These are phyloP conservation scores for Tilletia walkeri DNA, from an alignment of 1,284 basidiomycete species.

Conservation along the genomic window DNA sequence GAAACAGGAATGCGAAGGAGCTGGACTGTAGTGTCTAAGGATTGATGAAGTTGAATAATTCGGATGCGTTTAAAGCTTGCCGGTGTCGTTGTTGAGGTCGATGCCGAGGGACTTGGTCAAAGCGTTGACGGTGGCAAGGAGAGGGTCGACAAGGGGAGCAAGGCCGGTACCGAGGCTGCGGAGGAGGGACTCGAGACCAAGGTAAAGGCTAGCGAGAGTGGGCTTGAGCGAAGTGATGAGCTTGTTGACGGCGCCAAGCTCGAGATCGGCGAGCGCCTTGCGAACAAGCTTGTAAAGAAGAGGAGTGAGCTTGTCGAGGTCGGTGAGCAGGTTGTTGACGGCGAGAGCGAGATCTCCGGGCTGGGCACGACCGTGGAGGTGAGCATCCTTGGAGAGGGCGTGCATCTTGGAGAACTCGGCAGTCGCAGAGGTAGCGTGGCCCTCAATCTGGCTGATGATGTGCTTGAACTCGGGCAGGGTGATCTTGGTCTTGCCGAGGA, in stretches of 20 bases:
- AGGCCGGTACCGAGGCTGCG: not conserved
- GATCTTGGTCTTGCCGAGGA: conserved; percentile 6
- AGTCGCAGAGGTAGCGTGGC: not conserved
- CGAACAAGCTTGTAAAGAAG: not conserved
- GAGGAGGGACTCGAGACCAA: not conserved
- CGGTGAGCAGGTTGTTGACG: not conserved
- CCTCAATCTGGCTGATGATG: not conserved
- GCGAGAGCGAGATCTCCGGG: not conserved
- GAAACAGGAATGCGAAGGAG: not conserved
- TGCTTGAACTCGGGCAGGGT: not conserved
- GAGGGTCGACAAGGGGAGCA: not conserved
- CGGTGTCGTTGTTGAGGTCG: conserved; percentile 13
- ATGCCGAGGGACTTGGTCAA: not conserved
- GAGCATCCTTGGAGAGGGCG: not conserved
- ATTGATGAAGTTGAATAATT: not conserved
- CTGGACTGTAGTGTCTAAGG: conserved; percentile 1
- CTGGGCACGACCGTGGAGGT: not conserved
- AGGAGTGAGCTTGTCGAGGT: conserved; percentile 7
- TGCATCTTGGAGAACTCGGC: not conserved
- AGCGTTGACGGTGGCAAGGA: not conserved
- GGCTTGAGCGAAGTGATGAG: not conserved
- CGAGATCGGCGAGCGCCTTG: not conserved
- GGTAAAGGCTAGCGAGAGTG: not conserved
- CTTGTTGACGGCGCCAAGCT: conserved; percentile 4
- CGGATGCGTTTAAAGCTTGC: conserved; percentile 7